Conservation (phyloP, 768 basidiomycete genomes). For the Calocera viscosa region DNA sequence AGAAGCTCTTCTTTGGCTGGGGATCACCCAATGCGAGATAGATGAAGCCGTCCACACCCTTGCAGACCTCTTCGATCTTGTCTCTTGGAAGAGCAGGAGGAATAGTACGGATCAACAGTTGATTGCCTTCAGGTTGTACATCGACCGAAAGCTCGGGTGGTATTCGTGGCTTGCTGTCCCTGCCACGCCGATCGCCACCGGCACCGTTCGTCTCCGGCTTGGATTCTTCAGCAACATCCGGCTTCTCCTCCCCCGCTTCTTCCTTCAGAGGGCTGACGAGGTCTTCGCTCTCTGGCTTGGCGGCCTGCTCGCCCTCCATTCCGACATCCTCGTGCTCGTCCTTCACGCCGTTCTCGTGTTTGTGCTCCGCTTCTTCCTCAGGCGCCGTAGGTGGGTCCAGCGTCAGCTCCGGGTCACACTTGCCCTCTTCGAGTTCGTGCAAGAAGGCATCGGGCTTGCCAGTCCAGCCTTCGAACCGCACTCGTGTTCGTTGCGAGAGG, state of each 20-base stretch:
- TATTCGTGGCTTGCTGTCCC: constrained; percentile 13
- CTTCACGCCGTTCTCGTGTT: not conserved
- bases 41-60: constrained; percentile 64
- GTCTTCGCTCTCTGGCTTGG: constrained; percentile 31
- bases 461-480: constrained; percentile 76
- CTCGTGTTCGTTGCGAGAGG: constrained; percentile 56
- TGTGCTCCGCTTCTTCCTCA: constrained; percentile 5
- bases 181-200: constrained; percentile 10
- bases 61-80: constrained; percentile 79
- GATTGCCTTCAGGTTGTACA: constrained; percentile 64
- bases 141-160: constrained; percentile 27
- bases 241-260: constrained; percentile 7
- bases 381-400: constrained; percentile 40
- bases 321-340: constrained; percentile 9
- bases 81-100: constrained; percentile 83
- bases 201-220: constrained; percentile 46
- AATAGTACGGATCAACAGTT: constrained; percentile 90
- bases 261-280: constrained; percentile 6
- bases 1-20: constrained; percentile 81
- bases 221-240: constrained; percentile 55
- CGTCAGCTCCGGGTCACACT: constrained; percentile 64
- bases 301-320: constrained; percentile 1
- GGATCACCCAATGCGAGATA: constrained; percentile 89
- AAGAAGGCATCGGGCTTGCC: constrained; percentile 60
- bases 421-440: constrained; percentile 68